A percentile compares a stretch with the other conserved stretches of the same genome.
Evolutionary conservation across 805 yeast genomes (phyloP).

Genomic region (Candida railenensis): DNA sequence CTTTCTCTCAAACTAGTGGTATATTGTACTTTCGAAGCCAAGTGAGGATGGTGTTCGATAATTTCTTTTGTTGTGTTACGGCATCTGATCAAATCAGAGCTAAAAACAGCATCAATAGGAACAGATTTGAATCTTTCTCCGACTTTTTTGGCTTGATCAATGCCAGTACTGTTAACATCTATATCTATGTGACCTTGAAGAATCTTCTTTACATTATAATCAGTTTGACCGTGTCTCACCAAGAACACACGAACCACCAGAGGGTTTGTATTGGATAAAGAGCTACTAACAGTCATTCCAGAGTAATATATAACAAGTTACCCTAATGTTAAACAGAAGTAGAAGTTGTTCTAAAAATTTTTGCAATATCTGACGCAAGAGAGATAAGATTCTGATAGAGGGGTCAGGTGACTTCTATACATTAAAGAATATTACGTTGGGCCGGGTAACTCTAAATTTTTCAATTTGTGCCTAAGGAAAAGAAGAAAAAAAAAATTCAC

Average conservation of each 20-base stretch:
- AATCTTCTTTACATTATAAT: slow-evolving; percentile 64
- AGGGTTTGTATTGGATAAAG: slow-evolving; percentile 31
- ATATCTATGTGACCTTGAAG: slow-evolving; percentile 79
- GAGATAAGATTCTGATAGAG: neutral
- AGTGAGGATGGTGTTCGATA: slow-evolving; percentile 15
- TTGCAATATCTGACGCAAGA: too few species aligned
- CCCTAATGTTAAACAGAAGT: too few species aligned
- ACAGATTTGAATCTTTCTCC: slow-evolving; percentile 45
- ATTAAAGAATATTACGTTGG: neutral
- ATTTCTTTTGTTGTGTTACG: slow-evolving; percentile 54
- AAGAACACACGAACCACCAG: slow-evolving; percentile 51
- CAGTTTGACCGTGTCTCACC: slow-evolving; percentile 85
- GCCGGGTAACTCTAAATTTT: neutral
- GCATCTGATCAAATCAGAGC: slow-evolving; percentile 61
- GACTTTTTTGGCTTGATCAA: slow-evolving; percentile 54
- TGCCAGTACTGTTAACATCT: slow-evolving; percentile 61
- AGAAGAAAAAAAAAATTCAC: neutral
- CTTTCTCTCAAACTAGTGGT: slow-evolving; percentile 65
- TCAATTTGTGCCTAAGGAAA: neutral
- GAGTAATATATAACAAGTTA: too few species aligned
- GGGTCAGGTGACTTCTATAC: neutral
- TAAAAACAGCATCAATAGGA: slow-evolving; percentile 45
- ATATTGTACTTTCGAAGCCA: slow-evolving; percentile 19
- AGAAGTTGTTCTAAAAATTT: too few species aligned
- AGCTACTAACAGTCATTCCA: slow-evolving; percentile 1